phyloP scores from a whole-genome alignment of 208 protist species.

The Trichomonas vaginalis region DNA sequence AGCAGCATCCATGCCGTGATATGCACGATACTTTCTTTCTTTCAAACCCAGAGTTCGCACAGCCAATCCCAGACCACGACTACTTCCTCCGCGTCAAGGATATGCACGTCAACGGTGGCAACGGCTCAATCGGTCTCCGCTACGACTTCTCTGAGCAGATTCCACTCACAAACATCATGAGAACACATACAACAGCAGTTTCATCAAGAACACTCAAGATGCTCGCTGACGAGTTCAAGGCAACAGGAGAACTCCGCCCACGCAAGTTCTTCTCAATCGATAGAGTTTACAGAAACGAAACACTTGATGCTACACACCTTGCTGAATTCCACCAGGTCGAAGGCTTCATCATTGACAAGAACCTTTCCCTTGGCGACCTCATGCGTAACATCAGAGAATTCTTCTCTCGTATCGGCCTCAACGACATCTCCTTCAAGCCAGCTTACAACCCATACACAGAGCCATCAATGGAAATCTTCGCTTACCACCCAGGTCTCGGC shows the following conservation, averaged over 20 bases:
- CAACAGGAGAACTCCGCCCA: conserved; percentile 67
- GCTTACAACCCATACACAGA: conserved; percentile 99
- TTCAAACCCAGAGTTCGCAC: neutral
- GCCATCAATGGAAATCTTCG: conserved; percentile 99
- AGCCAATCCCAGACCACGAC: neutral
- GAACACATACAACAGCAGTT: conserved; percentile 99
- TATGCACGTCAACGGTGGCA: conserved; percentile 70
- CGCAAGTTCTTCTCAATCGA: conserved; percentile 98
- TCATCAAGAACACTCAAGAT: conserved; percentile 82
- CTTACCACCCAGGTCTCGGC: conserved; percentile 67
- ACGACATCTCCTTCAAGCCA: conserved; percentile 81
- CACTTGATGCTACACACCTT: conserved; percentile 97
- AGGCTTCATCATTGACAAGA: conserved; percentile 84
- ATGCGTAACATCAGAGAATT: conserved; percentile 91
- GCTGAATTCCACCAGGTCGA: conserved; percentile 99
- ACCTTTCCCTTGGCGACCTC: conserved; percentile 87
- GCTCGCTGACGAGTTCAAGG: conserved; percentile 59
- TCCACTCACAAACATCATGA: conserved; percentile 82
- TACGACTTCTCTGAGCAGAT: conserved; percentile 51
- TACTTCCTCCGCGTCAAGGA: conserved; percentile 66
- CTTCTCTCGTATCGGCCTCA: conserved; percentile 58
- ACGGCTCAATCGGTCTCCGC: conserved; percentile 43
- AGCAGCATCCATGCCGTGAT: conserved; percentile 98
- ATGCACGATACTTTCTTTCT: conserved; percentile 99
- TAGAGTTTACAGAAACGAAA: conserved; percentile 98